phyloP scores from a whole-genome alignment of 371 early-diverging fungal genomes.

The Apophysomyces trapeziformis region DNA sequence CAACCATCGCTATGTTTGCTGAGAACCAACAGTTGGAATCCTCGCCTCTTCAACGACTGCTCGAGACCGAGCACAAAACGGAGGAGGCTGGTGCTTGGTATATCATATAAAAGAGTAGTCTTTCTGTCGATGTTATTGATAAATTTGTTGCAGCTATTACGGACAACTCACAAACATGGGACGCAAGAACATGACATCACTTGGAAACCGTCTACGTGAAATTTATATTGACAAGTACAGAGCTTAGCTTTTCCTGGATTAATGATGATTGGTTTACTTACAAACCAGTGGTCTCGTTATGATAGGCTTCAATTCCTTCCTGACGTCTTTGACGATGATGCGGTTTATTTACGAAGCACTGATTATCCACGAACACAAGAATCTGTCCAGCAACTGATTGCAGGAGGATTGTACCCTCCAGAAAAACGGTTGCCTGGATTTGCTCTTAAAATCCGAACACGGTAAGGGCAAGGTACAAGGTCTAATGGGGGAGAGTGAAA shows the following conservation, averaged over 20 bases:
- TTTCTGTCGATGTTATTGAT: no score
- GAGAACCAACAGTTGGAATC: slow-evolving; percentile 6
- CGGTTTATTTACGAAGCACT: slow-evolving; percentile 67
- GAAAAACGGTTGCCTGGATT: slow-evolving; percentile 32
- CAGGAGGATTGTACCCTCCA: slow-evolving; percentile 68
- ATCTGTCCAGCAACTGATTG: slow-evolving; percentile 71
- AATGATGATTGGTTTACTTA: no score
- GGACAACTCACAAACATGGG: slow-evolving; percentile 84
- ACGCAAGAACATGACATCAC: slow-evolving; percentile 57
- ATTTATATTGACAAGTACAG: slow-evolving; percentile 65
- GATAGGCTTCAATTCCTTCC: slow-evolving; percentile 47
- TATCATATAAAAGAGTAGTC: no score
- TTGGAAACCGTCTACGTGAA: slow-evolving; percentile 65
- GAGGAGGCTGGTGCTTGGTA: slow-evolving; percentile 45
- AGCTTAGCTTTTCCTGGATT: no score
- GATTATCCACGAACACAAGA: slow-evolving; percentile 77
- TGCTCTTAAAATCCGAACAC: slow-evolving; percentile 39
- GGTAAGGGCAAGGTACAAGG: slow-evolving; percentile 29
- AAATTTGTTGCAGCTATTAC: slow-evolving; percentile 47
- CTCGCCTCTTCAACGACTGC: slow-evolving; percentile 36
- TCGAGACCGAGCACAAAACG: slow-evolving; percentile 35
- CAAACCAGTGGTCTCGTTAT: no score
- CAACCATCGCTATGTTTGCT: slow-evolving; percentile 45
- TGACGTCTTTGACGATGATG: slow-evolving; percentile 39
- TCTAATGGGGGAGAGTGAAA: slow-evolving; percentile 3